phyloP scores from a whole-genome alignment of 495 filamentous ascomycete species.

The Tuber magnatum region DNA sequence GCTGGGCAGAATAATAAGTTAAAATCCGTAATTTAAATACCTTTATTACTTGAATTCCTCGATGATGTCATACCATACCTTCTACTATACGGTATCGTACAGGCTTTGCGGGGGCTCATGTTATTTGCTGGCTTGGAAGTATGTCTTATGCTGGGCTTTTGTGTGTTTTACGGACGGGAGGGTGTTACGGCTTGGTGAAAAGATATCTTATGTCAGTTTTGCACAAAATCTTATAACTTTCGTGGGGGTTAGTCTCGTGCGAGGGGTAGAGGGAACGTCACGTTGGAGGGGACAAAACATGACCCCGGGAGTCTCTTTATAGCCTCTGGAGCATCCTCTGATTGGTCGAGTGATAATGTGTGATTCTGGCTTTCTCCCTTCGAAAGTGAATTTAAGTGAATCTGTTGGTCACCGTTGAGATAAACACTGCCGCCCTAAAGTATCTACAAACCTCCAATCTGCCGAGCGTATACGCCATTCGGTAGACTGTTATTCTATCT shows the following conservation, averaged over 20 bases:
- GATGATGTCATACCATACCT: too few relatives aligned
- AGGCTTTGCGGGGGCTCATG: too few relatives aligned
- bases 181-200: not conserved
- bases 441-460: not conserved
- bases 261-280: not conserved
- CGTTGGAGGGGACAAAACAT: not conserved
- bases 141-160: too few relatives aligned
- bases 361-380: not conserved
- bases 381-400: not conserved
- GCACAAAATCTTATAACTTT: not conserved
- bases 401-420: not conserved
- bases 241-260: not conserved
- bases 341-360: not conserved
- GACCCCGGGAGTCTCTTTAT: not conserved
- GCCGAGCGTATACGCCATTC: not conserved
- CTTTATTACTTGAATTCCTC: too few relatives aligned
- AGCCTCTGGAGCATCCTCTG: not conserved
- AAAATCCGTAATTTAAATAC: too few relatives aligned
- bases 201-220: not conserved
- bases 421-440: not conserved
- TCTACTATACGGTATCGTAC: too few relatives aligned
- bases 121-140: too few relatives aligned
- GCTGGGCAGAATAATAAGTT: too few relatives aligned
- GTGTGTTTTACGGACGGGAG: too few relatives aligned
- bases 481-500: conserved; percentile 1